Percentiles rank a stretch among this genome's conserved stretches.
Evolutionary conservation across 306 rosid species (phyloP).

Genomic region (Cucurbita pepo): DNA sequence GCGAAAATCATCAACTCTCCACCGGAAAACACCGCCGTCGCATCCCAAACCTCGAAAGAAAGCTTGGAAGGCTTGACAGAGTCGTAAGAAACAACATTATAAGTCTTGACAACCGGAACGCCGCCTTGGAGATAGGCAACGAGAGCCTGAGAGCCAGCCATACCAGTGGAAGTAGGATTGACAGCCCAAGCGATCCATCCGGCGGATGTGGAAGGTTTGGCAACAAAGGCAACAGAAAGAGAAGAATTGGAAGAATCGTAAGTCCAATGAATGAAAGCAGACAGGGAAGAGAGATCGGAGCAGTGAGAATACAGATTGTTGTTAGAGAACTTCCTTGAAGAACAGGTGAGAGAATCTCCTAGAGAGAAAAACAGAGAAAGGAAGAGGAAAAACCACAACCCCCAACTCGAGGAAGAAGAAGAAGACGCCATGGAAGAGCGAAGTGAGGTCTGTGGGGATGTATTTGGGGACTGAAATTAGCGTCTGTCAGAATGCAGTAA

Average conservation of each 20-base stretch:
- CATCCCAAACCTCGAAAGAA: conserved; percentile 20
- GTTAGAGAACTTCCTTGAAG: conserved; percentile 19
- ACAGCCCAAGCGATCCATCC: conserved; percentile 77
- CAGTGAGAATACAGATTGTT: conserved; percentile 32
- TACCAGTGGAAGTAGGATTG: conserved; percentile 34
- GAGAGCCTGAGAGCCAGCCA: conserved; percentile 45
- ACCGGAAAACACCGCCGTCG: neutral
- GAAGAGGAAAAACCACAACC: conserved; percentile 3
- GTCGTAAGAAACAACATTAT: conserved; percentile 14
- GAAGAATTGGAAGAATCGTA: conserved; percentile 38
- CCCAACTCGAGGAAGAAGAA: neutral
- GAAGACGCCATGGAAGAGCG: conserved; percentile 21
- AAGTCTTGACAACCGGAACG: conserved; percentile 7
- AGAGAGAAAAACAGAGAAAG: conserved; percentile 13
- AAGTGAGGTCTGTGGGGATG: neutral
- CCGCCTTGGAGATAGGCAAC: conserved; percentile 19
- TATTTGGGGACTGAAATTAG: neutral
- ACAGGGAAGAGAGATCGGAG: conserved; percentile 29
- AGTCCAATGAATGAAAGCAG: conserved; percentile 41
- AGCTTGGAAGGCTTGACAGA: neutral
- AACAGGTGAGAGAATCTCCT: conserved; percentile 22
- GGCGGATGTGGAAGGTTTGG: conserved; percentile 9
- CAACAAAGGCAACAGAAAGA: conserved; percentile 44
- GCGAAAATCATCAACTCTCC: conserved; percentile 28
- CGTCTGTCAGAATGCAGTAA: neutral